Conservation (phyloP, 1,284 basidiomycete species). For the Cronartium quercuum region DNA sequence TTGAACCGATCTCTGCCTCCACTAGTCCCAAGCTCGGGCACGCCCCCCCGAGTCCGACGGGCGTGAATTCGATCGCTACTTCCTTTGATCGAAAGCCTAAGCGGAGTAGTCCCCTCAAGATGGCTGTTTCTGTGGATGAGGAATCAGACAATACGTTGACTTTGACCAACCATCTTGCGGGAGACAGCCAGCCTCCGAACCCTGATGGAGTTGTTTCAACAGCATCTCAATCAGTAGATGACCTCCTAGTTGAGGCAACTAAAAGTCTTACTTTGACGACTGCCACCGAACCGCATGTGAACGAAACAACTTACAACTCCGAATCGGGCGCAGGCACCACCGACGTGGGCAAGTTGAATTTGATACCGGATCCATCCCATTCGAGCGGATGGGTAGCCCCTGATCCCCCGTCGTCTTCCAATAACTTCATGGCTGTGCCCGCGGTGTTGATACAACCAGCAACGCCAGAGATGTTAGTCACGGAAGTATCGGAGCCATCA, state of each 20-base stretch:
- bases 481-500: not conserved
- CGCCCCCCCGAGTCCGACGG: not conserved
- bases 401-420: not conserved
- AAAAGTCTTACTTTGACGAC: slow-evolving; percentile 16
- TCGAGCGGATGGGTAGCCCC: not conserved
- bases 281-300: not conserved
- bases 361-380: not conserved
- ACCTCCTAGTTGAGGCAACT: slow-evolving; percentile 8
- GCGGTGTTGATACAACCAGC: slow-evolving; percentile 34
- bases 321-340: not conserved
- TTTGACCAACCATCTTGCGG: not conserved
- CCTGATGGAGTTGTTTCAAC: not conserved
- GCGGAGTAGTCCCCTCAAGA: slow-evolving; percentile 25
- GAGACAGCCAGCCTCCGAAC: not conserved
- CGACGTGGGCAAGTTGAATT: too few relatives aligned
- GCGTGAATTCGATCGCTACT: not conserved
- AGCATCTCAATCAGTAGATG: not conserved
- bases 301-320: not conserved
- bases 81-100: slow-evolving; percentile 9
- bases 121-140: slow-evolving; percentile 6
- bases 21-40: not conserved
- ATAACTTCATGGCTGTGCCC: slow-evolving; percentile 20
- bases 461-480: slow-evolving; percentile 20
- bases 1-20: not conserved
- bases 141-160: not conserved